Percentiles rank a stretch among this genome's conserved stretches.
Evolutionary conservation across 1,284 basidiomycete genomes (phyloP).

Genomic region (Meira nashicola): DNA sequence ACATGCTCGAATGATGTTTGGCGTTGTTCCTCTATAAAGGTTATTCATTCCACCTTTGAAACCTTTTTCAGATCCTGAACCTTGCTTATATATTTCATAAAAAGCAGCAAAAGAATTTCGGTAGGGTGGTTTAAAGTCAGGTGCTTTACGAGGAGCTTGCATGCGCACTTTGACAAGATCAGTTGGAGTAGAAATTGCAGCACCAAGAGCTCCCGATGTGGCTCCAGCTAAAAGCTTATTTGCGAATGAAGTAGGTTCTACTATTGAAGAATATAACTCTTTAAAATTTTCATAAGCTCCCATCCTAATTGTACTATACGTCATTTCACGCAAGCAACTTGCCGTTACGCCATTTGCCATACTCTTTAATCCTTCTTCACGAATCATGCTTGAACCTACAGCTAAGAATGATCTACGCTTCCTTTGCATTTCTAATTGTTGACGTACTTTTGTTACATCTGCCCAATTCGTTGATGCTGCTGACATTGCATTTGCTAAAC

Average conservation of each 20-base stretch:
- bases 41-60: slow-evolving; percentile 19
- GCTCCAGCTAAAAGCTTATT: slow-evolving; percentile 35
- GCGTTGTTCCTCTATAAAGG: slow-evolving; percentile 35
- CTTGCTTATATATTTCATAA: slow-evolving; percentile 8
- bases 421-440: slow-evolving; percentile 30
- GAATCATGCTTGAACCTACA: slow-evolving; percentile 23
- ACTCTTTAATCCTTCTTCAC: slow-evolving; percentile 22
- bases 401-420: slow-evolving; percentile 23
- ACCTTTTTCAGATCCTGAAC: background rate
- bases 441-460: slow-evolving; percentile 42
- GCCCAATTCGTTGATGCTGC: slow-evolving; percentile 35
- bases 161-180: slow-evolving; percentile 40
- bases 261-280: slow-evolving; percentile 17
- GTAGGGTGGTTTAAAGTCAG: slow-evolving; percentile 27
- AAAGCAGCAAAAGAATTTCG: slow-evolving; percentile 32
- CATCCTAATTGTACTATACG: slow-evolving; percentile 38
- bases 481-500: slow-evolving; percentile 32
- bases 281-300: slow-evolving; percentile 40
- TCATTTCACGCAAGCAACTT: slow-evolving; percentile 31
- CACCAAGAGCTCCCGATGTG: slow-evolving; percentile 35
- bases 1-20: slow-evolving; percentile 33
- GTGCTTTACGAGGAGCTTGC: slow-evolving; percentile 26
- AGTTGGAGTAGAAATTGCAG: slow-evolving; percentile 32
- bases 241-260: slow-evolving; percentile 25
- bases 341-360: slow-evolving; percentile 38